These are phyloP conservation scores for Lachancea waltii DNA, from an alignment of 805 yeast species.

Conservation along the genomic window DNA sequence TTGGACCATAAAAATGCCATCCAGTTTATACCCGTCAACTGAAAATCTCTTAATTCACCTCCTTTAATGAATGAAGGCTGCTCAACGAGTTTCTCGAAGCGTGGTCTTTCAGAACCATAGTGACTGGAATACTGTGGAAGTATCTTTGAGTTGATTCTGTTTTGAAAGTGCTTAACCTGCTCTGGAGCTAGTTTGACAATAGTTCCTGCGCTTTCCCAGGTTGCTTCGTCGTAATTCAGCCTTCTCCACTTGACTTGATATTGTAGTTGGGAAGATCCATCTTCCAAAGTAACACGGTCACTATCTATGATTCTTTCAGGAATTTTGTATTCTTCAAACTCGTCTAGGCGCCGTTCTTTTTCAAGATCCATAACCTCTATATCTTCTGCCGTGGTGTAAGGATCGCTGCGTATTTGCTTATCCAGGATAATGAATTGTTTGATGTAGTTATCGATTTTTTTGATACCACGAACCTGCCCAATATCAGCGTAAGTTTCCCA, in stretches of 20 bases:
- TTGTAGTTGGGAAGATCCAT: conserved; percentile 61
- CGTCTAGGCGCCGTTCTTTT: conserved; percentile 76
- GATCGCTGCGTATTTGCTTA: conserved; percentile 69
- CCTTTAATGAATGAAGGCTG: conserved; percentile 89
- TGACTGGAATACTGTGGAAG: conserved; percentile 74
- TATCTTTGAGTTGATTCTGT: conserved; percentile 73
- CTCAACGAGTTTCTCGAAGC: conserved; percentile 74
- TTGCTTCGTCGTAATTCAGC: conserved; percentile 87
- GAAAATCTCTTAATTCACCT: conserved; percentile 94
- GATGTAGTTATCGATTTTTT: conserved; percentile 85
- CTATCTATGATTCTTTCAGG: conserved; percentile 89
- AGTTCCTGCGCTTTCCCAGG: conserved; percentile 91
- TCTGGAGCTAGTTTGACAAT: conserved; percentile 80
- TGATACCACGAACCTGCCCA: conserved; percentile 54
- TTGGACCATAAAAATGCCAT: conserved; percentile 99
- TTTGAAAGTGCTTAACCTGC: conserved; percentile 78
- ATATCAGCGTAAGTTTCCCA: conserved; percentile 71
- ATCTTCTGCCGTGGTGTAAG: conserved; percentile 82
- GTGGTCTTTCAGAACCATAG: conserved; percentile 73
- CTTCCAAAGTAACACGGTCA: conserved; percentile 56
- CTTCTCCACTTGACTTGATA: conserved; percentile 93
- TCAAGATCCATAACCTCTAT: conserved; percentile 91
- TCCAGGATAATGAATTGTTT: conserved; percentile 69
- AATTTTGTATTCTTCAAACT: conserved; percentile 70
- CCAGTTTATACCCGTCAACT: conserved; percentile 97